Base-by-base conservation (phyloP, 192 early-diverging fungal genomes). In the Coemansia sp. region DNA sequence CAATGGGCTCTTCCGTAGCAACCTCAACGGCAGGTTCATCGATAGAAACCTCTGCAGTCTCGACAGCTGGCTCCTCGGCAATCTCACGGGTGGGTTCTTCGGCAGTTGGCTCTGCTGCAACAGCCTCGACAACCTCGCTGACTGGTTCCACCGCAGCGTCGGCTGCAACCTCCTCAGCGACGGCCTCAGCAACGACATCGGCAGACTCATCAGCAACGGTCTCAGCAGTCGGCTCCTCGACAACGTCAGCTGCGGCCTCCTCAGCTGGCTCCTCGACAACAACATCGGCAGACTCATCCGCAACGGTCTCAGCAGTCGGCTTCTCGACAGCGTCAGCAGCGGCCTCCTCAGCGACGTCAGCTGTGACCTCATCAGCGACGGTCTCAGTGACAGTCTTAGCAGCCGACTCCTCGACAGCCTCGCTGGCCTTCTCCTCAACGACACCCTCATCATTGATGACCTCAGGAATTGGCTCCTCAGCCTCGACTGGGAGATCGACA, bases 281-380 rank as follows among this genome's bases (percentile, higher is more conserved):
- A 36, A 42, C 66, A 47, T 29, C 67, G 38, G 31, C 11, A 1
- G 57, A 41, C 36, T 38, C 36, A 16, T 68, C 61, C 0, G n/a
- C 24, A 44, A 55, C 61, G 52, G 66, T 2, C 49, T 73, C 71
- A 7, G 43, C 54, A 33, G 27, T 16, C 13, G 22, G 36, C 10
- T 40, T 40, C 16, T n/a, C 38, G 12, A 16, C 13, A 7, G n/a
- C 11, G 64, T 73, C 65, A 4, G 29, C 65, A 54, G 29, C 15
- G 13, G 1, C 47, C 16, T 63, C 42, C 0, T 18, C 68, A 3
- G 51, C 51, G 1, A n/a, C 0, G n/a, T 20, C 11, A 0, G 43
- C 67, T 20, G 18, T 38, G 40, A 55, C 0, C 47, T 33, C 11
- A 0, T 57, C 67, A 34, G 18, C 52, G 40, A 55, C 22, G 24